Percentiles rank a stretch among this genome's conserved stretches.
phyloP scores from a whole-genome alignment of 1,139 yeast species.

The Saccharomycopsis hybrid region DNA sequence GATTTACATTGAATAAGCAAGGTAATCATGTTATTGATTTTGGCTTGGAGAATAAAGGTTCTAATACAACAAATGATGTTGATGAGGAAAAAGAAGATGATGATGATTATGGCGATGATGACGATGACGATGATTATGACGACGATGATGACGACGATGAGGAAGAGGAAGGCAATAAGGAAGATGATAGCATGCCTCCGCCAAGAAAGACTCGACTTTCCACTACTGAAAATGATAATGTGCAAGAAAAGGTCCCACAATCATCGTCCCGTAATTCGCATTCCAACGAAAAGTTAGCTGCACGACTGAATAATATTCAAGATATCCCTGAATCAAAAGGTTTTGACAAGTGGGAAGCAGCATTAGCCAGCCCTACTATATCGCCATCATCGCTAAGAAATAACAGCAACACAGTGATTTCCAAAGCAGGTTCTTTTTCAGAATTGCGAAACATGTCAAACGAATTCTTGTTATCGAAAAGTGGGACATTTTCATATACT shows the following conservation, averaged over 20 bases:
- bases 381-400: neutral
- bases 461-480: neutral
- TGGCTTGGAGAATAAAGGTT: no score
- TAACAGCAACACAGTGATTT: no score
- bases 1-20: neutral
- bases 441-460: neutral
- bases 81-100: slow-evolving; percentile 1
- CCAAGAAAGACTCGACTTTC: slow-evolving; percentile 9
- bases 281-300: no score
- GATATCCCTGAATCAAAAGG: no score
- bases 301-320: no score
- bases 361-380: neutral
- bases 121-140: neutral
- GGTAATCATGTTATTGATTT: neutral
- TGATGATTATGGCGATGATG: neutral
- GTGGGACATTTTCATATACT: neutral
- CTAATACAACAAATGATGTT: neutral
- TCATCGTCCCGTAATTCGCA: no score
- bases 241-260: no score
- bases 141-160: no score
- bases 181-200: neutral
- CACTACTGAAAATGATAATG: slow-evolving; percentile 9
- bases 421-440: neutral
- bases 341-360: neutral
- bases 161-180: neutral